Evolutionary conservation across 169 alveolate species (phyloP), one percentile per base, ranked within the genome.

Genomic region (Cyclospora cayetanensis): DNA sequence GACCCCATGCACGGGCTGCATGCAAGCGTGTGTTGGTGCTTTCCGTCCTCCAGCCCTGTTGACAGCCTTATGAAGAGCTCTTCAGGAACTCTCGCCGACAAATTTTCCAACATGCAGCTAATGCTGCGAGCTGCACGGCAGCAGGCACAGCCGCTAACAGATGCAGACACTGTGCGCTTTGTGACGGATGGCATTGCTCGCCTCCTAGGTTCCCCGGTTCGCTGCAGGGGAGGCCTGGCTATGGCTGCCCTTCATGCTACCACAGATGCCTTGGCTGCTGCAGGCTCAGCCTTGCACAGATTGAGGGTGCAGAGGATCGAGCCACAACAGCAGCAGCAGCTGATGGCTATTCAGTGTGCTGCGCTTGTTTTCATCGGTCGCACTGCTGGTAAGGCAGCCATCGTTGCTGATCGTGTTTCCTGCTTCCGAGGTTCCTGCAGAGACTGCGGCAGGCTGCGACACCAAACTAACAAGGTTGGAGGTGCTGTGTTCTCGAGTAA

Each of bases 321-420:
- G 63, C 53, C 4, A 4, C 84, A 72, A 60, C 84, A 72, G 84
- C 84, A 72, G 60, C 84, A 72, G 84, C 84, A 39, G 84, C 84
- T 72, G 18, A 39, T 20, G 5, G 84, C 84, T 15, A 22, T 72
- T 4, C 84, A 72, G 52, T 72, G 84, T 72, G 84, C 84, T 72
- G 84, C 84, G 1, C 12, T 72, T 2, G 55, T 72, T 29, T 72
- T 72, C 55, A 37, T 41, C 37, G 84, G 84, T 35, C 20, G 15
- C 1, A 20, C 41, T 27, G 84, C 84, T 72, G 60, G 84, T 72
- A 60, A 72, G 84, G 60, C 0, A 15, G 1, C 60, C 11, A 0
- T 12, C 2, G 60, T 46, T 46, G 60, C 60, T 46, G 60, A 12
- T 46, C 25, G 27, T 66, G 43, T 25, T 66, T 46, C n/a, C 60